Conservation (phyloP, 2,329 filamentous ascomycete genomes). For the Aspergillus ochraceus region DNA sequence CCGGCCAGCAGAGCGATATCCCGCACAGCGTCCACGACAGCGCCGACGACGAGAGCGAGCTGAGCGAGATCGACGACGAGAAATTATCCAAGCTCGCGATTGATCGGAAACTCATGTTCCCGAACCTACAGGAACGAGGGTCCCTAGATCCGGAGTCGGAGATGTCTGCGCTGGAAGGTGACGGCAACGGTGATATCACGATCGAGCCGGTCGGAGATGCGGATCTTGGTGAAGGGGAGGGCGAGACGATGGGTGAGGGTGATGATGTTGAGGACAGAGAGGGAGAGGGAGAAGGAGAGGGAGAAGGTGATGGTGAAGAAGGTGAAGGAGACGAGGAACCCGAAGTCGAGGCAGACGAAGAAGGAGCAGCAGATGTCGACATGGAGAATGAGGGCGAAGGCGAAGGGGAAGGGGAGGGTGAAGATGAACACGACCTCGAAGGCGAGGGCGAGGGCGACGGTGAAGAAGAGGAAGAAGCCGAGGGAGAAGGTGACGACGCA, state of each 20-base stretch:
- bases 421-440: conserved; percentile 6
- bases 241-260: conserved; percentile 10
- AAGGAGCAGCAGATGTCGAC: conserved; percentile 13
- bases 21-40: conserved; percentile 64
- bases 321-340: conserved; percentile 10
- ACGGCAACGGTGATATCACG: conserved; percentile 22
- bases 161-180: conserved; percentile 19
- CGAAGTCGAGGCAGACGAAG: conserved; percentile 16
- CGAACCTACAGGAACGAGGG: conserved; percentile 24
- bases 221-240: conserved; percentile 14
- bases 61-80: conserved; percentile 60
- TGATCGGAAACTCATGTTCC: conserved; percentile 26
- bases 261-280: conserved; percentile 12
- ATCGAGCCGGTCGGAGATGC: conserved; percentile 19
- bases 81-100: conserved; percentile 28
- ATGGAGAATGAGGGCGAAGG: conserved; percentile 11
- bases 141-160: conserved; percentile 27
- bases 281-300: conserved; percentile 12
- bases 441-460: conserved; percentile 8
- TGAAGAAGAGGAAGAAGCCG: conserved; percentile 13
- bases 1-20: conserved; percentile 51
- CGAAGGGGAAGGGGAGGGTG: conserved; percentile 16
- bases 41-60: conserved; percentile 68
- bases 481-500: conserved; percentile 16
- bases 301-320: conserved; percentile 14